phyloP scores from a whole-genome alignment of 768 basidiomycete species.

The Boletellus sp. region DNA sequence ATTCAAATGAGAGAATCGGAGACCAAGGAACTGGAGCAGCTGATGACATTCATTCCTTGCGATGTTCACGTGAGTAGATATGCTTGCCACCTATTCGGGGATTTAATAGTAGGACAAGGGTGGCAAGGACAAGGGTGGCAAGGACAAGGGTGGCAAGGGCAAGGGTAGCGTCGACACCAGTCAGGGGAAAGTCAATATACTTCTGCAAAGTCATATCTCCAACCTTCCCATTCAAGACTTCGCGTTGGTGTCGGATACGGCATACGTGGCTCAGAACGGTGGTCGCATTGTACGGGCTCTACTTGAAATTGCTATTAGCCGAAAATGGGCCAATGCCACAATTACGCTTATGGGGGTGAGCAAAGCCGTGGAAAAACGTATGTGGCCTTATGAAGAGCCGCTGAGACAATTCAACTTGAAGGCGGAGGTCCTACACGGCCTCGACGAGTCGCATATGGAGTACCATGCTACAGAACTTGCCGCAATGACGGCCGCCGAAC shows the following conservation, averaged over 20 bases:
- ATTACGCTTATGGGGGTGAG: conserved; percentile 83
- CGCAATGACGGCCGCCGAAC: conserved; percentile 54
- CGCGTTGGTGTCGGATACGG: conserved; percentile 91
- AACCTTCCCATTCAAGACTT: conserved; percentile 83
- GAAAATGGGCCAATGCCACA: conserved; percentile 84
- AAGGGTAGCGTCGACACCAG: conserved; percentile 64
- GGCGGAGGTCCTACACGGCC: conserved; percentile 69
- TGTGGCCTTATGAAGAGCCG: conserved; percentile 96
- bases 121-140: conserved; percentile 62
- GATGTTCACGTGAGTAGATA: conserved; percentile 60
- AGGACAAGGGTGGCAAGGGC: conserved; percentile 50
- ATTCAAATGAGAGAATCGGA: conserved; percentile 92
- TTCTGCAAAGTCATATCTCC: conserved; percentile 90
- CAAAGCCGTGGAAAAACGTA: conserved; percentile 86
- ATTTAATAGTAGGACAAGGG: conserved; percentile 41
- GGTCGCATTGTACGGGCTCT: conserved; percentile 93
- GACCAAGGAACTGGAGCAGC: conserved; percentile 68
- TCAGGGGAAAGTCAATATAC: conserved; percentile 89
- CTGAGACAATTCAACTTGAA: conserved; percentile 79
- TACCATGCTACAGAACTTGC: conserved; percentile 72
- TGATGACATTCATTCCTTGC: conserved; percentile 72
- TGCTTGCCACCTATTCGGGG: neutral
- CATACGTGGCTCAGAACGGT: conserved; percentile 91
- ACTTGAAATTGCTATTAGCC: conserved; percentile 89
- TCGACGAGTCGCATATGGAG: conserved; percentile 81